Evolutionary conservation across 1,139 yeast species (phyloP).

Genomic region (Sugiyamaella grinbergsii): DNA sequence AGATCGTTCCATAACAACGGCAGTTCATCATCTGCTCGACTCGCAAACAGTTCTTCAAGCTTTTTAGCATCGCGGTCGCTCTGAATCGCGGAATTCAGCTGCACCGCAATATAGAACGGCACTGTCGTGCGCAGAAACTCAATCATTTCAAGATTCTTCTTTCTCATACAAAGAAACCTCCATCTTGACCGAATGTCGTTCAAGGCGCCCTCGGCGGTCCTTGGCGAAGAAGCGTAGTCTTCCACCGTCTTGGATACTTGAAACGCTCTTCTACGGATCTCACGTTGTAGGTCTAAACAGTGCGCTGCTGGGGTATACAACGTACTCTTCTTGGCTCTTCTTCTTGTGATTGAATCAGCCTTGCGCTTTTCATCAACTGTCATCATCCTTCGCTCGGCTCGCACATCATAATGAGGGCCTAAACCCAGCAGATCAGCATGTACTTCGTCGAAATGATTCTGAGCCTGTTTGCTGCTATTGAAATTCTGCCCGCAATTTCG

Average conservation of each 20-base stretch:
- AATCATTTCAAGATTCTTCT: slow-evolving; percentile 14
- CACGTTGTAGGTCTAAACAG: slow-evolving; percentile 16
- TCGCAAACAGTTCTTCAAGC: slow-evolving; percentile 5
- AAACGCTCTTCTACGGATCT: slow-evolving; percentile 8
- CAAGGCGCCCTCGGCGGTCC: slow-evolving; percentile 6
- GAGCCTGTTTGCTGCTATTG: slow-evolving; percentile 10
- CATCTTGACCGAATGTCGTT: slow-evolving; percentile 14
- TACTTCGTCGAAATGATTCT: slow-evolving; percentile 8
- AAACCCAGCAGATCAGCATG: slow-evolving; percentile 15
- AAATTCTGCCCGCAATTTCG: slow-evolving; percentile 13
- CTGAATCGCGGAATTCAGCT: slow-evolving; percentile 13
- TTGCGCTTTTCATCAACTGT: slow-evolving; percentile 16
- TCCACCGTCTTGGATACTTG: slow-evolving; percentile 14
- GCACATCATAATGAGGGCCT: slow-evolving; percentile 16
- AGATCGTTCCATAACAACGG: slow-evolving; percentile 19
- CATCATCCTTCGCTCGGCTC: slow-evolving; percentile 13
- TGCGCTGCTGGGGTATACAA: slow-evolving; percentile 14
- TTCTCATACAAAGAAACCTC: slow-evolving; percentile 18
- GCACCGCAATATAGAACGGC: slow-evolving; percentile 18
- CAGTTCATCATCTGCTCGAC: slow-evolving; percentile 13
- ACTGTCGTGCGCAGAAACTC: slow-evolving; percentile 14
- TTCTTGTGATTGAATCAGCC: slow-evolving; percentile 14
- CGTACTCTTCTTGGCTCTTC: slow-evolving; percentile 15
- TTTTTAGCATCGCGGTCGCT: slow-evolving; percentile 1
- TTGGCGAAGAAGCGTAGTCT: background rate